These are phyloP conservation scores for Pezicula rhizophila DNA, from an alignment of 2,329 filamentous ascomycete genomes.

Conservation along the genomic window DNA sequence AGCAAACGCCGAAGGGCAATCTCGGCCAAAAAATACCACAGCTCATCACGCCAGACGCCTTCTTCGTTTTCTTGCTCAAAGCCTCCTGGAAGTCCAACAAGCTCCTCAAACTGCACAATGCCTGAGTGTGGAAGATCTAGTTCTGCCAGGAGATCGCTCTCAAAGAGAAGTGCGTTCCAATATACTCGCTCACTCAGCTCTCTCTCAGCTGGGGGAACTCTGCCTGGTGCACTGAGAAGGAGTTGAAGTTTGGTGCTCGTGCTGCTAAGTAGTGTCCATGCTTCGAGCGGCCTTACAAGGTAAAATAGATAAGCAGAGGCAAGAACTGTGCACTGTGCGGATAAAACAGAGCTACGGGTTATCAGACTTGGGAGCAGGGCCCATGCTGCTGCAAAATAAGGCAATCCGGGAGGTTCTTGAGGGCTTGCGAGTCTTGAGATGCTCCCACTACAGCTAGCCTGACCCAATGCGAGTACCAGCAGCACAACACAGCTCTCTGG, in stretches of 20 bases:
- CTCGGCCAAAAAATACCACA: conserved; percentile 83
- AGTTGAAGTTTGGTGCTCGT: conserved; percentile 78
- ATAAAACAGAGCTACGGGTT: conserved; percentile 71
- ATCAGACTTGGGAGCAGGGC: conserved; percentile 70
- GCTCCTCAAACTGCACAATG: conserved; percentile 76
- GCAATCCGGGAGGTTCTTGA: conserved; percentile 67
- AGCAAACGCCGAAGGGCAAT: conserved; percentile 72
- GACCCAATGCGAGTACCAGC: conserved; percentile 69
- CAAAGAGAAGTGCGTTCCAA: conserved; percentile 77
- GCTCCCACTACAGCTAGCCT: conserved; percentile 69
- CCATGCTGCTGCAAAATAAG: conserved; percentile 80
- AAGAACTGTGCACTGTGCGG: conserved; percentile 74
- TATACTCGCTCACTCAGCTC: conserved; percentile 74
- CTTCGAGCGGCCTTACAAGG: conserved; percentile 73
- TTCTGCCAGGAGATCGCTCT: conserved; percentile 74
- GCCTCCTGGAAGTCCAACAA: conserved; percentile 69
- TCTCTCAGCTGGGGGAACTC: conserved; percentile 63
- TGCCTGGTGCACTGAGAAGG: conserved; percentile 65
- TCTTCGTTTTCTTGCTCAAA: conserved; percentile 67
- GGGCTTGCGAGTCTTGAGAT: conserved; percentile 66
- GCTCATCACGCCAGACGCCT: conserved; percentile 63
- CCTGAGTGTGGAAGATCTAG: conserved; percentile 77
- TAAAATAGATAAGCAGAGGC: conserved; percentile 81
- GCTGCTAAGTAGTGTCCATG: conserved; percentile 74
- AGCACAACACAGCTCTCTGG: conserved; percentile 79